These are phyloP conservation scores for Lepidium campestre DNA, from an alignment of 441 rosid genomes.

Conservation along the genomic window DNA sequence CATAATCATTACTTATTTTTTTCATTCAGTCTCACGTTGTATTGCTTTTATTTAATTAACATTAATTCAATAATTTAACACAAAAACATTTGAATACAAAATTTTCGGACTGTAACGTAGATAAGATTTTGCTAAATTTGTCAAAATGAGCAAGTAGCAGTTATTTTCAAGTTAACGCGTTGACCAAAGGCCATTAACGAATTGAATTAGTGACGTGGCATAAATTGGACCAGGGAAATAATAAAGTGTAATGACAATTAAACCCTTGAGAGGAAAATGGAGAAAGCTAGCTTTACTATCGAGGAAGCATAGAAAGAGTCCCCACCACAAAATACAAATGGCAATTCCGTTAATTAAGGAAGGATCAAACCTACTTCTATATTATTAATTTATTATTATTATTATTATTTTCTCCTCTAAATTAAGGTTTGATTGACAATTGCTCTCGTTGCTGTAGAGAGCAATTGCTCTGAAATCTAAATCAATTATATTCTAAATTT, in stretches of 20 bases:
- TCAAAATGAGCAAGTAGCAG: conserved; percentile 6
- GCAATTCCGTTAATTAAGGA: conserved; percentile 29
- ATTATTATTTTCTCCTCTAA: no score
- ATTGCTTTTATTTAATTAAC: background rate
- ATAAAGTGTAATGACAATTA: background rate
- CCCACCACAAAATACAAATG: conserved; percentile 21
- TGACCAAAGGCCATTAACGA: conserved; percentile 2
- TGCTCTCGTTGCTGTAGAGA: no score
- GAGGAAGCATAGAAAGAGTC: conserved; percentile 1
- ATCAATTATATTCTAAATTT: no score
- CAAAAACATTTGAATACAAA: conserved; percentile 4
- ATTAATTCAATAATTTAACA: background rate
- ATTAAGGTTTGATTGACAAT: no score
- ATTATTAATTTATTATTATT: background rate
- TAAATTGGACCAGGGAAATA: background rate
- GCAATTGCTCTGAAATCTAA: no score
- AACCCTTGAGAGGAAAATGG: background rate
- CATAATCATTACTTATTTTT: background rate
- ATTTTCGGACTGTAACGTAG: conserved; percentile 6
- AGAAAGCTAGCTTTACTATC: background rate
- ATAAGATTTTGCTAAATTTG: background rate
- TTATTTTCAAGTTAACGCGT: conserved; percentile 9
- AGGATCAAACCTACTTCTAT: conserved; percentile 23
- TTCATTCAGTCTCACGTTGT: conserved; percentile 16
- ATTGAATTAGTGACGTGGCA: conserved; percentile 5